Conservation (phyloP, 148 eudicot species). For the Vaccinium myrtillus region DNA sequence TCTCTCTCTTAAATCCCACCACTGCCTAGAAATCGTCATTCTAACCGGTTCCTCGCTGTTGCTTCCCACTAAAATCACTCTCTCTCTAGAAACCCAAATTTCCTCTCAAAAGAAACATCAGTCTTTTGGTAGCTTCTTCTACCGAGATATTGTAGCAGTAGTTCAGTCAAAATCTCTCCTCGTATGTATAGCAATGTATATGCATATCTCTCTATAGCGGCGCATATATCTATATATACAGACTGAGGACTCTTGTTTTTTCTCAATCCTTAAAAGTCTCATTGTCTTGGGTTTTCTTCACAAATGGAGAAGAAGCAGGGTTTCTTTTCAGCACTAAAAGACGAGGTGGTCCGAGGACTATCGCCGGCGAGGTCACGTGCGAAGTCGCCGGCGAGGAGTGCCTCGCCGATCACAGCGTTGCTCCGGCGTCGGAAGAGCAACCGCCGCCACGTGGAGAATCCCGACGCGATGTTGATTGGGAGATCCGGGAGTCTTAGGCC, state of each 20-base stretch:
- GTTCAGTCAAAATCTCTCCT: too few relatives aligned
- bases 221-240: too few relatives aligned
- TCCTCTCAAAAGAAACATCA: not conserved
- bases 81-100: not conserved
- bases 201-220: too few relatives aligned
- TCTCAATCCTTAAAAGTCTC: too few relatives aligned
- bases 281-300: not conserved
- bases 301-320: conserved; percentile 72
- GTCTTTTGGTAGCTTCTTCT: too few relatives aligned
- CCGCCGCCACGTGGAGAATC: conserved; percentile 22
- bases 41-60: not conserved
- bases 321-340: conserved; percentile 71
- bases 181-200: too few relatives aligned
- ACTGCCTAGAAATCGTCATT: not conserved
- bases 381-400: conserved; percentile 45
- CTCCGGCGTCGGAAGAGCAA: conserved; percentile 37
- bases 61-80: not conserved
- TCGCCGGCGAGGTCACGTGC: conserved; percentile 77
- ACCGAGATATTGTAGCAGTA: too few relatives aligned
- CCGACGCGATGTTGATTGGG: conserved; percentile 24
- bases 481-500: conserved; percentile 58
- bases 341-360: conserved; percentile 72
- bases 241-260: too few relatives aligned
- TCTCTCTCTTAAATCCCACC: not conserved
- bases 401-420: conserved; percentile 60